Evolutionary conservation across 2,329 filamentous ascomycete species (phyloP), one percentile per base, ranked within the genome.

Genomic region (Leptosphaerulina australis): DNA sequence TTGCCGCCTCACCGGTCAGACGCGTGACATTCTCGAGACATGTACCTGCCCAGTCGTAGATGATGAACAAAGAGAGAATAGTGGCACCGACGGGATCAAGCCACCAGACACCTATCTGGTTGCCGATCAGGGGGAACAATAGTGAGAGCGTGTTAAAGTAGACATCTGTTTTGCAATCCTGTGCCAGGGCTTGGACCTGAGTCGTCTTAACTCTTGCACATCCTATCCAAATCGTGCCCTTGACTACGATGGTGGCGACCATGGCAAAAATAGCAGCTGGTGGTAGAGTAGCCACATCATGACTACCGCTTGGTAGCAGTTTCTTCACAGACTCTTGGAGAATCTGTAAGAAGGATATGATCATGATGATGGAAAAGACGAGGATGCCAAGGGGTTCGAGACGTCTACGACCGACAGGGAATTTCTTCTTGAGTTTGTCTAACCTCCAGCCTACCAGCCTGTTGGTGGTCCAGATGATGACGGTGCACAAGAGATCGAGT

Each of bases 41-140:
- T 0, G 85, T 88, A 35, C 78, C 77, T 1, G 81, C 81, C 86
- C 85, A 88, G 70, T 88, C 86, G 69, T 82, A 84, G 59, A 88
- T 87, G 67, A 88, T 86, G 73, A 81, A 87, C 4, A 87, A 69
- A 0, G 85, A 87, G 0, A 88, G 75, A 0, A 87, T 61, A 0
- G 81, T 79, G 3, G 85, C 86, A 45, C 85, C 86, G 0, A 81
- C 74, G 5, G 80, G 80, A 64, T 88, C 86, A 11, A 88, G 76
- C 85, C 85, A 88, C 85, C 86, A 88, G 11, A 86, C 62, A 18
- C 81, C 66, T 3, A 80, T 75, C 38, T 81, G 76, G 58, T 81
- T 76, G 5, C 86, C 86, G 39, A 88, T 79, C 21, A 86, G 73
- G 0, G 83, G 83, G 59, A 86, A 87, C 7, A 84, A 74, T 1